Percentiles rank a stretch among this genome's conserved stretches.
These are phyloP conservation scores for Saccharomycopsis babjevae DNA, from an alignment of 805 yeast species.

Conservation along the genomic window DNA sequence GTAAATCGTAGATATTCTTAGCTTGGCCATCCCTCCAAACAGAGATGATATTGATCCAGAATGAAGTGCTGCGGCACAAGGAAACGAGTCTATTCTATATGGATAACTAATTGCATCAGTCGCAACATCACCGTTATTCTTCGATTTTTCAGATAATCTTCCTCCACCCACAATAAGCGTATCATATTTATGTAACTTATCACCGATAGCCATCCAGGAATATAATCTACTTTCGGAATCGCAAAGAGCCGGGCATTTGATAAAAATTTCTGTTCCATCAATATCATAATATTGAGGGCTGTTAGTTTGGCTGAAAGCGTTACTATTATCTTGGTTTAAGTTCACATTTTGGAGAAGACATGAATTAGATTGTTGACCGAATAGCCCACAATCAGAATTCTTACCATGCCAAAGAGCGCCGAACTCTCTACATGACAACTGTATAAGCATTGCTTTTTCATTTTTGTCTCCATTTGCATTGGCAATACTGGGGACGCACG, in stretches of 20 bases:
- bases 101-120: slow-evolving; percentile 39
- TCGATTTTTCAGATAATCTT: slow-evolving; percentile 20
- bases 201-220: slow-evolving; percentile 67
- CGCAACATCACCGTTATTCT: slow-evolving; percentile 2
- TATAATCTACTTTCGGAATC: slow-evolving; percentile 69
- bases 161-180: slow-evolving; percentile 79
- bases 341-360: slow-evolving; percentile 31
- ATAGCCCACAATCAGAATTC: slow-evolving; percentile 64
- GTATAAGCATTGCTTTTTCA: slow-evolving; percentile 23
- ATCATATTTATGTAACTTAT: slow-evolving; percentile 52
- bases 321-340: background rate
- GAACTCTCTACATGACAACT: slow-evolving; percentile 35
- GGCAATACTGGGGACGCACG: background rate
- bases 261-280: slow-evolving; percentile 30
- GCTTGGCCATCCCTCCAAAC: slow-evolving; percentile 65
- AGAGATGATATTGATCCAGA: slow-evolving; percentile 67
- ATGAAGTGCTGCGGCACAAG: slow-evolving; percentile 86
- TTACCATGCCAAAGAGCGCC: slow-evolving; percentile 61
- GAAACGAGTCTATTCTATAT: slow-evolving; percentile 80
- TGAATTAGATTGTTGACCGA: slow-evolving; percentile 34
- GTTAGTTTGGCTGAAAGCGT: background rate
- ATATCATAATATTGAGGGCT: background rate
- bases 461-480: no score
- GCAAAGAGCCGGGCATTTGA: slow-evolving; percentile 86
- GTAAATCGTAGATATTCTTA: slow-evolving; percentile 28